Evolutionary conservation across 2,329 filamentous ascomycete genomes (phyloP), one percentile per base, ranked within the genome.

Genomic region (Colletotrichum noveboracense): DNA sequence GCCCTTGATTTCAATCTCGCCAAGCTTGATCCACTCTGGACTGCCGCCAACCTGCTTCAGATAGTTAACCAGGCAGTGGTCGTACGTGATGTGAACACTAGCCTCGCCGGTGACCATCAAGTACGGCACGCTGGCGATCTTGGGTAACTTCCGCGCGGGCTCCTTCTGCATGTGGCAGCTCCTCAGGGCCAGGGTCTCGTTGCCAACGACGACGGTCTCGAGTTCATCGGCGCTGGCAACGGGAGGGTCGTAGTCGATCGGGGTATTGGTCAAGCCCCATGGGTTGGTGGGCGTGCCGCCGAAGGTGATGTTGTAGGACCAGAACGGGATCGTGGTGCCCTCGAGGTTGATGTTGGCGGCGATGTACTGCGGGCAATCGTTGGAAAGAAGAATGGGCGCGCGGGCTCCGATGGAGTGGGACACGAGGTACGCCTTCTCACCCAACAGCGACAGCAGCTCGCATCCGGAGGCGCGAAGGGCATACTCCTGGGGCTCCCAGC

Each of bases 11-110:
- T 85, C 85, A 2, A 82, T 71, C 1, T 87, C 80, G 0, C 83
- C 85, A 60, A 92, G 82, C 66, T 85, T 81, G 43, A 90, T 77
- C 82, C 86, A 87, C 4, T 88, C 83, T 2, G 86, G 84, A 0
- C 78, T 74, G 2, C 88, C 85, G 0, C 90, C 90, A 3, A 87
- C 89, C 79, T 93, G 90, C 68, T 81, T 78, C 79, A 93, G 79
- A 79, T 88, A 92, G 14, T 81, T 76, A 3, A 88, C 86, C 0
- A 88, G 91, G 43, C 89, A 90, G 80, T 89, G 88, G 77, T 93
- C 91, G 75, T 89, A 92, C 12, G 83, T 80, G 4, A 84, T 82
- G 80, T 92, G 91, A n/a, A 85, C 87, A 67, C 88, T 89, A 5
- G 91, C 87, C 71, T 91, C 88, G 0, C 84, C 84, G 0, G 89